Base-by-base conservation (phyloP, 306 rosid species). In the Acacia confusa region DNA sequence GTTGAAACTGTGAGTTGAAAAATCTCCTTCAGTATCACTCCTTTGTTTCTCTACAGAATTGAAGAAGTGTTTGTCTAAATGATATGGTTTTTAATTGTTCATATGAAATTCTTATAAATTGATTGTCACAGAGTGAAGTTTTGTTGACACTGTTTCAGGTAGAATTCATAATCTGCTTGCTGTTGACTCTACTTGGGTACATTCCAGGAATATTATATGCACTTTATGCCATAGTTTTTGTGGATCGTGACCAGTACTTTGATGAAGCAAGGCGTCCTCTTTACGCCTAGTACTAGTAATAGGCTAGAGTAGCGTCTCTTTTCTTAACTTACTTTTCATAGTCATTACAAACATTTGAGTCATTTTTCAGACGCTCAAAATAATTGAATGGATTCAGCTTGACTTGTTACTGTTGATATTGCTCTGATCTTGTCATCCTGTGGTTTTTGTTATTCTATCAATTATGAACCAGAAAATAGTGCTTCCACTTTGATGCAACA, bases 171-270 rank as follows among this genome's bases (percentile, higher is more conserved):
- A 88, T 95, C 71, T 95, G 99, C 87, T 77, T 95, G 94, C 82
- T 95, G 13, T 67, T 95, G 81, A 95, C 99, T 5, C 69, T 92
- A 9, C 87, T 95, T 14, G 99, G 99, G 27, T 95, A 95, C 84
- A 9, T 95, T 52, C 98, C 99, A 22, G 98, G 99, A 72, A 95
- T 95, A 12, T 92, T 95, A 45, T 95, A 95, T 87, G 99, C 99
- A 8, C 90, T 95, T 14, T 95, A 95, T 80, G 94, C 89, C 22
- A 92, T 95, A 68, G 79, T 92, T 47, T 89, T 90, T 70, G 74
- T 92, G 40, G 90, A 95, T 86, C 99, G 99, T 78, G 98, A 95
- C n/a, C 88, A 90, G 81, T 95, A 84, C 86, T 95, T 93, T 44
- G 94, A 92, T 77, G 99, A 95, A 53, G 82, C 74, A 78, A 90